Evolutionary conservation across 352 stramenopile species (phyloP).

Genomic region (Phytophthora pinifolia): DNA sequence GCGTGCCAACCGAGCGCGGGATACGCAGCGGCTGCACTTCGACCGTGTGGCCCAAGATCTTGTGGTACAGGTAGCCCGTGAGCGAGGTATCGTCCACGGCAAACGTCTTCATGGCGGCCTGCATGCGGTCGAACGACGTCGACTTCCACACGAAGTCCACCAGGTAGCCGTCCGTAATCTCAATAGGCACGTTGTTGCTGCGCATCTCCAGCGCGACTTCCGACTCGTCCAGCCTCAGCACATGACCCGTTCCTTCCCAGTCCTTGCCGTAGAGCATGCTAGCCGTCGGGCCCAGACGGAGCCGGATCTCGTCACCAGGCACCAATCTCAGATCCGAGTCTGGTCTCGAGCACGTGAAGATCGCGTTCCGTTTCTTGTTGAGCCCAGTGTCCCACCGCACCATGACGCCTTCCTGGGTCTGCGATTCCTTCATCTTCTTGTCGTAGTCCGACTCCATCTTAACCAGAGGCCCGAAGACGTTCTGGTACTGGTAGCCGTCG

Average conservation of each 20-base stretch:
- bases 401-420: slow-evolving; percentile 93
- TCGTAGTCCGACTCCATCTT: slow-evolving; percentile 99
- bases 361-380: slow-evolving; percentile 96
- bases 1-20: slow-evolving; percentile 60
- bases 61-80: slow-evolving; percentile 99
- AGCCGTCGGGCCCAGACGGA: slow-evolving; percentile 88
- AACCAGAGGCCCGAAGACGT: slow-evolving; percentile 98
- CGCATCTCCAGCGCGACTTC: slow-evolving; percentile 89
- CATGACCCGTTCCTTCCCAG: slow-evolving; percentile 96
- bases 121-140: slow-evolving; percentile 99
- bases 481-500: slow-evolving; percentile 99
- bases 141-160: slow-evolving; percentile 99
- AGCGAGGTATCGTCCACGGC: slow-evolving; percentile 98
- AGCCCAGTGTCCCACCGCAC: slow-evolving; percentile 96
- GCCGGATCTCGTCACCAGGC: slow-evolving; percentile 96
- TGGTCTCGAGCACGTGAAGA: slow-evolving; percentile 92
- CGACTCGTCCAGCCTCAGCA: slow-evolving; percentile 84
- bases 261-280: slow-evolving; percentile 82
- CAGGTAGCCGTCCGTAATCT: slow-evolving; percentile 96
- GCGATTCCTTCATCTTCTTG: slow-evolving; percentile 98
- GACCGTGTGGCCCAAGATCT: slow-evolving; percentile 97
- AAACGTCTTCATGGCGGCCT: slow-evolving; percentile 98
- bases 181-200: slow-evolving; percentile 76
- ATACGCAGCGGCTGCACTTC: slow-evolving; percentile 92
- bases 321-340: slow-evolving; percentile 92